These are phyloP conservation scores for Paspalum notatum DNA, from an alignment of 176 grass and related monocot species.

Conservation along the genomic window DNA sequence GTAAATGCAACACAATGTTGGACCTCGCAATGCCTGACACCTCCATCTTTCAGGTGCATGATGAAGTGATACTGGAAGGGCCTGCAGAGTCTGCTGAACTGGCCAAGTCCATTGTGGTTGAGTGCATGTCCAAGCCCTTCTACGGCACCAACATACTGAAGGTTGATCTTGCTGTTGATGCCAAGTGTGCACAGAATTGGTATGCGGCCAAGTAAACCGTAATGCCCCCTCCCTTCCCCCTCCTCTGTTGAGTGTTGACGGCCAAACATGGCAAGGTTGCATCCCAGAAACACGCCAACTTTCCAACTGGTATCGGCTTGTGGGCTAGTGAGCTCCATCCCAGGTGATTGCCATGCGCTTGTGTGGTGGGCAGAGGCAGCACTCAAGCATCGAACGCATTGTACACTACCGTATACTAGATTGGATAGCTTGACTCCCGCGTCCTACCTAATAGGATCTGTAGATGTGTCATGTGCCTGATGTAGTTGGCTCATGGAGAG, in stretches of 20 bases:
- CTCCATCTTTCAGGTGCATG: constrained; percentile 75
- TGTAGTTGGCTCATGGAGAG: constrained; percentile 19
- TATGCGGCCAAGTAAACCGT: constrained; percentile 77
- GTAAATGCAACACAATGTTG: neutral
- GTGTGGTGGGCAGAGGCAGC: neutral
- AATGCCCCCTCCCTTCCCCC: neutral
- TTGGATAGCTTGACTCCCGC: constrained; percentile 15
- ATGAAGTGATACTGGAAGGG: constrained; percentile 99
- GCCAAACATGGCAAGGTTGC: neutral
- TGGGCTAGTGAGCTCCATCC: neutral
- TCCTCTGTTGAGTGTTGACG: neutral
- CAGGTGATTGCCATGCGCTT: constrained; percentile 1
- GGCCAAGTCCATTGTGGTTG: constrained; percentile 82
- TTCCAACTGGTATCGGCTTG: constrained; percentile 27
- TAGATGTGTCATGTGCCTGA: neutral
- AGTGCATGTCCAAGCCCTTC: constrained; percentile 97
- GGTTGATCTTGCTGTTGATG: constrained; percentile 92
- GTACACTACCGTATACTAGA: constrained; percentile 30
- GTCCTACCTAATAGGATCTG: neutral
- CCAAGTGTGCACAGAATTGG: constrained; percentile 92
- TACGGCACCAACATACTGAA: constrained; percentile 71
- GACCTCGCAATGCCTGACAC: constrained; percentile 22
- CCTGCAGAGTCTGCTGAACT: constrained; percentile 85
- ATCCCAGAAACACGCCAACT: neutral
- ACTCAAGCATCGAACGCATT: neutral